A percentile compares a stretch with the other conserved stretches of the same genome.
Conservation (phyloP, 2,329 filamentous ascomycete species). For the Parascedosporium putredinis region DNA sequence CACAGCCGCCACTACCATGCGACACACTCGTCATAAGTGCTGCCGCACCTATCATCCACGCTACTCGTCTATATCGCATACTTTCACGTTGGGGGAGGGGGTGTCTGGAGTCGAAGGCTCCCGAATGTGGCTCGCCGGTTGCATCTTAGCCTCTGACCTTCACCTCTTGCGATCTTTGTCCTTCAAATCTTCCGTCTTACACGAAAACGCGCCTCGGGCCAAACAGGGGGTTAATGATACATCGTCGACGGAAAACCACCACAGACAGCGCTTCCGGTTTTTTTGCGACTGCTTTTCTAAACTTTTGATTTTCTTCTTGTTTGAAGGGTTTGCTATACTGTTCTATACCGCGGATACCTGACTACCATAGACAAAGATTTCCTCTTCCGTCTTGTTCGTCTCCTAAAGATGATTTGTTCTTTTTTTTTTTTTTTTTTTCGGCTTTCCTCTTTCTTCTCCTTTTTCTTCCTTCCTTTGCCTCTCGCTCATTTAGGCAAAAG, state of each 20-base stretch:
- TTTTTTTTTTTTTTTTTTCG: not conserved
- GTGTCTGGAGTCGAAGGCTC: too few relatives aligned
- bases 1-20: too few relatives aligned
- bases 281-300: too few relatives aligned
- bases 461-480: slow-evolving; percentile 3
- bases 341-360: slow-evolving; percentile 4
- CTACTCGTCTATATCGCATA: too few relatives aligned
- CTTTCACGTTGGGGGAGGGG: too few relatives aligned
- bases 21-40: too few relatives aligned
- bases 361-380: slow-evolving; percentile 7
- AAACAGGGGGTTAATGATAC: slow-evolving; percentile 1
- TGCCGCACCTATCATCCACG: too few relatives aligned
- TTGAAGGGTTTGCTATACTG: not conserved
- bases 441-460: not conserved
- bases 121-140: too few relatives aligned
- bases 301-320: not conserved
- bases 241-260: not conserved
- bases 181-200: not conserved
- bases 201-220: not conserved
- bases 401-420: not conserved
- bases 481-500: slow-evolving; percentile 8
- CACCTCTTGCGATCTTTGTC: too few relatives aligned
- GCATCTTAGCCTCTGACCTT: not conserved
- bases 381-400: slow-evolving; percentile 9
- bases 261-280: not conserved